Evolutionary conservation across 2,329 filamentous ascomycete species (phyloP).

Genomic region (Penicillium sp.): DNA sequence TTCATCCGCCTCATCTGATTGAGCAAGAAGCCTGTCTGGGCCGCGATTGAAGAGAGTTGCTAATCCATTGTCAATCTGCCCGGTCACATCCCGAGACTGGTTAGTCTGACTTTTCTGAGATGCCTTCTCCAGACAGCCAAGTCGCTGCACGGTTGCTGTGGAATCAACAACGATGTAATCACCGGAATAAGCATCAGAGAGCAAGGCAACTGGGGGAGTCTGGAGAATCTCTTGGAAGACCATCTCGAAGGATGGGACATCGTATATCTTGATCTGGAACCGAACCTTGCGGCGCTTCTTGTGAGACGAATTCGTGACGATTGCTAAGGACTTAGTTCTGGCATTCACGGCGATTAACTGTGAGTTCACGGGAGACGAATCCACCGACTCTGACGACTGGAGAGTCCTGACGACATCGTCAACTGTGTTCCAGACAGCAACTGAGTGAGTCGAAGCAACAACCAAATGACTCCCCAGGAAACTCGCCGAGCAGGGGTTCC

Average conservation of each 20-base stretch:
- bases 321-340: constrained; percentile 61
- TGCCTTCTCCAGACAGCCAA: constrained; percentile 28
- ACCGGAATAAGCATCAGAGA: constrained; percentile 60
- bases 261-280: constrained; percentile 62
- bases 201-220: constrained; percentile 61
- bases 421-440: constrained; percentile 76
- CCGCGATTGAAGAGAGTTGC: constrained; percentile 34
- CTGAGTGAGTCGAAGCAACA: constrained; percentile 67
- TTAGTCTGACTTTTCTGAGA: constrained; percentile 20
- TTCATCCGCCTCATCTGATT: constrained; percentile 16
- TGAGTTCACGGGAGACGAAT: constrained; percentile 9
- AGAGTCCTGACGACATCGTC: constrained; percentile 68
- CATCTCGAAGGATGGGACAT: constrained; percentile 56
- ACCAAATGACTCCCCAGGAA: constrained; percentile 73
- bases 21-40: constrained; percentile 8
- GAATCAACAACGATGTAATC: constrained; percentile 75
- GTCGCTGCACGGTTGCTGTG: constrained; percentile 64
- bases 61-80: constrained; percentile 31
- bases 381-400: constrained; percentile 49
- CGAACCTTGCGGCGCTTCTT: constrained; percentile 47
- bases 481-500: constrained; percentile 62
- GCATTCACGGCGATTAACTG: constrained; percentile 64
- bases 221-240: constrained; percentile 55
- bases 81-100: constrained; percentile 24
- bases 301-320: constrained; percentile 49